Base-by-base conservation (phyloP, 2,329 filamentous ascomycete genomes). In the Podosphaera aphanis region DNA sequence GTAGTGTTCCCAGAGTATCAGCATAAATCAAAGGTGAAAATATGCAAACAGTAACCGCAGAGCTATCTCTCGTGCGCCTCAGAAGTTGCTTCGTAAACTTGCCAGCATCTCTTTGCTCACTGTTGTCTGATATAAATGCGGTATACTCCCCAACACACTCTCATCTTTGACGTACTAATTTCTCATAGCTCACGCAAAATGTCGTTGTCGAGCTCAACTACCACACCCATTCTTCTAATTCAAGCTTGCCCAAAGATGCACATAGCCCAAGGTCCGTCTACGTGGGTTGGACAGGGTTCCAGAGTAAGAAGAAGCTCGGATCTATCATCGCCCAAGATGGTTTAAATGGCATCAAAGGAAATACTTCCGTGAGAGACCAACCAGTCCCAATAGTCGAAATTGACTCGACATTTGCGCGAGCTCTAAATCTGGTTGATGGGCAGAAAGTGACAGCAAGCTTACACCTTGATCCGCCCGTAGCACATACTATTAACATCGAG, bases 211-310 rank as follows among this genome's bases (percentile, higher is more conserved):
- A 98, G 64, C 71, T 98, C 51, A 80, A 71, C 60, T 93, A 81
- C 63, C 75, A 77, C 57, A 70, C 70, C 50, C 63, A 73, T 37
- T 60, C 68, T 36, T 65, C 70, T 19, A 59, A 64, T 46, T 56
- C 66, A 44, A 58, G 61, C 43, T 65, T 67, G 52, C 57, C 65
- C 21, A 65, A 67, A 55, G 57, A 66, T 35, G 60, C 67, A 44
- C 59, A 65, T 5, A 62, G 65, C 45, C 73, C 75, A 54, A 73
- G 71, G 56, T 92, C 83, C 42, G 69, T 92, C 55, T 98, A 81
- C 60, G 69, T 93, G 49, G 90, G 90, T 60, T 98, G 90, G 90
- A 94, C 90, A 10, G 90, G 90, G 55, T 92, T 98, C 83, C 81
- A 85, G 52, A 94, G 86, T 67, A 92, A 86, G 69, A 76, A 83